A percentile compares a stretch with the other conserved stretches of the same genome.
Evolutionary conservation across 106 monocot genomes (phyloP).

Genomic region (Alisma plantagoaquatica): DNA sequence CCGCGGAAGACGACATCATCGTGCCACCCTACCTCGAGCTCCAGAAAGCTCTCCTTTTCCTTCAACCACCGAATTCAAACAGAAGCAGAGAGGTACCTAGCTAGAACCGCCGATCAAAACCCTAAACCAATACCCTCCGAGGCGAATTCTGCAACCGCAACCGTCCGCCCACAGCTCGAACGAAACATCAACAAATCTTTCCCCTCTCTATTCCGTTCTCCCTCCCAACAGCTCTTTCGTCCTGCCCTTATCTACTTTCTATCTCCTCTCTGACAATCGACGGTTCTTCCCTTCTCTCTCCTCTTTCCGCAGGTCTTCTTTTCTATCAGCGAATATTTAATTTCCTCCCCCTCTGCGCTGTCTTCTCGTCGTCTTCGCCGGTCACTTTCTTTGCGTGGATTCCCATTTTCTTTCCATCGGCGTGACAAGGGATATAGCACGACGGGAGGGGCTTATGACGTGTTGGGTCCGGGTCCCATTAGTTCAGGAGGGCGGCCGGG

Average conservation of each 20-base stretch:
- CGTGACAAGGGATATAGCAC: no score
- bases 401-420: background rate
- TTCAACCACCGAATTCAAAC: no score
- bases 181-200: no score
- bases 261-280: background rate
- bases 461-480: no score
- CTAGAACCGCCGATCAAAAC: no score
- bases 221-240: background rate
- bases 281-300: background rate
- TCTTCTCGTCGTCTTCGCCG: background rate
- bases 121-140: no score
- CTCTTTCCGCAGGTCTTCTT: background rate
- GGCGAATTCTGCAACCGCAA: no score
- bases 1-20: constrained; percentile 9
- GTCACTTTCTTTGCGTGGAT: background rate
- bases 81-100: no score
- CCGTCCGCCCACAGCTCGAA: no score
- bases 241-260: background rate
- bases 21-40: background rate
- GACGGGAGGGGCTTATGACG: no score
- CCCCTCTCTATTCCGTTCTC: background rate
- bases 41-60: no score
- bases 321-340: background rate
- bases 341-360: background rate
- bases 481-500: no score